phyloP scores from a whole-genome alignment of 2,329 filamentous ascomycete genomes.

The Penicillium sp. region DNA sequence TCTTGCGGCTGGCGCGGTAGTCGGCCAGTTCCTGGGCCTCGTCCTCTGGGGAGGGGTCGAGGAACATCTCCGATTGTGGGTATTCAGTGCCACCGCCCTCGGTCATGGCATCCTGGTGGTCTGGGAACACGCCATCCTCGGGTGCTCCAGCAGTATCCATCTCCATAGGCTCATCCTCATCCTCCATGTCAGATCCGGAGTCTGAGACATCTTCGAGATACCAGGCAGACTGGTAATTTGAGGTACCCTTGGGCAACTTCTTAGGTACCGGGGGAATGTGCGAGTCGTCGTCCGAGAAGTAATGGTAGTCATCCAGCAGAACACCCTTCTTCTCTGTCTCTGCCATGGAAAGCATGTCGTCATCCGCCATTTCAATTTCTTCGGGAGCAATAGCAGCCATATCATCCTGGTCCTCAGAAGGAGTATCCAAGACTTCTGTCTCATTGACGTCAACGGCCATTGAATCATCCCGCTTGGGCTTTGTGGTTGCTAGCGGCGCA shows the following conservation, averaged over 20 bases:
- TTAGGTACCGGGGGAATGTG: conserved; percentile 64
- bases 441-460: conserved; percentile 68
- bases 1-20: conserved; percentile 74
- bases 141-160: conserved; percentile 63
- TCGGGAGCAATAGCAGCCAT: conserved; percentile 83
- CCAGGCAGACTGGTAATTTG: conserved; percentile 92
- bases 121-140: conserved; percentile 73
- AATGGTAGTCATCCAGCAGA: conserved; percentile 92
- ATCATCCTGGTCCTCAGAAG: conserved; percentile 78
- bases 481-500: conserved; percentile 62
- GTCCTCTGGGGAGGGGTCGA: conserved; percentile 75
- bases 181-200: conserved; percentile 80
- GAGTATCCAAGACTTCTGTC: conserved; percentile 62
- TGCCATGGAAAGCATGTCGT: conserved; percentile 54
- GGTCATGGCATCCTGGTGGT: conserved; percentile 59
- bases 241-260: conserved; percentile 84
- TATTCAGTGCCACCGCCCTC: conserved; percentile 85
- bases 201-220: conserved; percentile 80
- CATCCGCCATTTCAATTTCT: conserved; percentile 74
- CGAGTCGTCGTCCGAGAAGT: conserved; percentile 85
- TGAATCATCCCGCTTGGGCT: conserved; percentile 56
- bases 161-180: conserved; percentile 60
- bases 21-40: conserved; percentile 78
- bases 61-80: conserved; percentile 88
- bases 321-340: conserved; percentile 74